Evolutionary conservation across 192 early-diverging fungal species (phyloP).

Genomic region (Chytriomyces sp.): DNA sequence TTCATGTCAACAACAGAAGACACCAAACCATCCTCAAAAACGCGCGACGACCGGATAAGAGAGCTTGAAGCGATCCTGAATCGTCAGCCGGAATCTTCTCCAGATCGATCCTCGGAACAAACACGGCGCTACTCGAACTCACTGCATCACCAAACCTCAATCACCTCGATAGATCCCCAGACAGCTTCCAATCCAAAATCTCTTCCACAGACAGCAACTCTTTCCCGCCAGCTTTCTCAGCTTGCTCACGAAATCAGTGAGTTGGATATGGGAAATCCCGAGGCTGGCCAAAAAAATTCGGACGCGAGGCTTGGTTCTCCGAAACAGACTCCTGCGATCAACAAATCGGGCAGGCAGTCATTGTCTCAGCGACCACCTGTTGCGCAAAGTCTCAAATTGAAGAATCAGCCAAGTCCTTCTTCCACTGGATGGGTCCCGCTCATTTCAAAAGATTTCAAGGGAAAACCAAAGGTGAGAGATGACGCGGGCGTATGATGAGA

Average conservation of each 20-base stretch:
- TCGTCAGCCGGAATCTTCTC: neutral
- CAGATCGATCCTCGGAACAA: neutral
- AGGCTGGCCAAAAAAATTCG: neutral
- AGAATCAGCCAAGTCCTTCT: conserved; percentile 1
- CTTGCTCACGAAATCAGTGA: conserved; percentile 7
- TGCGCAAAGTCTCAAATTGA: conserved; percentile 2
- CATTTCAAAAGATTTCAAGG: conserved; percentile 33
- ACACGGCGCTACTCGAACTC: neutral
- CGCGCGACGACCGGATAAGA: conserved; percentile 26
- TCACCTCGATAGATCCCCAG: neutral
- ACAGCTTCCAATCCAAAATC: neutral
- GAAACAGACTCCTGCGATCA: neutral
- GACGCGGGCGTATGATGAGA: neutral
- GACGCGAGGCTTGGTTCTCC: neutral
- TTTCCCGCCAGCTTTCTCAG: conserved; percentile 17
- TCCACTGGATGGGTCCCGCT: conserved; percentile 21
- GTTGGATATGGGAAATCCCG: neutral
- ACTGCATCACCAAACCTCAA: neutral
- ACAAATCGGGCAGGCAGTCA: neutral
- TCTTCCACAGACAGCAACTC: neutral
- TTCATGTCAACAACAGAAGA: neutral
- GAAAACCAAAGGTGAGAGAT: conserved; percentile 31
- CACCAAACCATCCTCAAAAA: neutral
- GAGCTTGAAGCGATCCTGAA: conserved; percentile 29
- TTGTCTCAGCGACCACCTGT: neutral